Percentiles rank a stretch among this genome's conserved stretches.
Evolutionary conservation across 2,329 filamentous ascomycete genomes (phyloP).

Genomic region (Colletotrichum melonis): DNA sequence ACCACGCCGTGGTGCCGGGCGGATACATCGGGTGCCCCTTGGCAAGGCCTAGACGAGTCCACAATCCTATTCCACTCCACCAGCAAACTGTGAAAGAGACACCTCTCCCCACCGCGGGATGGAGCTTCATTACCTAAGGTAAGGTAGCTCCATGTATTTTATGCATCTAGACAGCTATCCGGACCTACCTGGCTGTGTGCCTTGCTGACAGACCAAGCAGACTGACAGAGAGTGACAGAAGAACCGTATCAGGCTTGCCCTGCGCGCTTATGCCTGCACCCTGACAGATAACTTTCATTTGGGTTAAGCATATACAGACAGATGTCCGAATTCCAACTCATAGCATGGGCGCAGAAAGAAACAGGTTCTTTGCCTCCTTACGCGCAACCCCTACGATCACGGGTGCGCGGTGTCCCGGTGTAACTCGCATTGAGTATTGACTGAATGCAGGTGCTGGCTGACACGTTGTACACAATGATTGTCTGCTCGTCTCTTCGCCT

Average conservation of each 20-base stretch:
- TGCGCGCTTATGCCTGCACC: background rate
- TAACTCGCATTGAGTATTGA: background rate
- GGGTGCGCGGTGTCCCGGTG: background rate
- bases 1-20: background rate
- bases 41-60: slow-evolving; percentile 24
- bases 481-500: background rate
- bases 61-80: slow-evolving; percentile 8
- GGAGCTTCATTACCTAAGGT: slow-evolving; percentile 3
- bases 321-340: background rate
- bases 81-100: background rate
- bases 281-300: background rate
- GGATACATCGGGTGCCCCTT: slow-evolving; percentile 18
- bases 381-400: background rate
- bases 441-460: background rate
- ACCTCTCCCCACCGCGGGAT: slow-evolving; percentile 5
- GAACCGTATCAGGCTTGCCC: background rate
- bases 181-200: too few relatives aligned
- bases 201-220: background rate
- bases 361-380: background rate
- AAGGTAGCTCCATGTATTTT: background rate
- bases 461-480: background rate
- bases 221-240: too few relatives aligned
- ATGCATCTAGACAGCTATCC: background rate
- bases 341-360: background rate
- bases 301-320: background rate